Evolutionary conservation across 805 yeast species (phyloP).

Genomic region (Teunomyces tritomae): DNA sequence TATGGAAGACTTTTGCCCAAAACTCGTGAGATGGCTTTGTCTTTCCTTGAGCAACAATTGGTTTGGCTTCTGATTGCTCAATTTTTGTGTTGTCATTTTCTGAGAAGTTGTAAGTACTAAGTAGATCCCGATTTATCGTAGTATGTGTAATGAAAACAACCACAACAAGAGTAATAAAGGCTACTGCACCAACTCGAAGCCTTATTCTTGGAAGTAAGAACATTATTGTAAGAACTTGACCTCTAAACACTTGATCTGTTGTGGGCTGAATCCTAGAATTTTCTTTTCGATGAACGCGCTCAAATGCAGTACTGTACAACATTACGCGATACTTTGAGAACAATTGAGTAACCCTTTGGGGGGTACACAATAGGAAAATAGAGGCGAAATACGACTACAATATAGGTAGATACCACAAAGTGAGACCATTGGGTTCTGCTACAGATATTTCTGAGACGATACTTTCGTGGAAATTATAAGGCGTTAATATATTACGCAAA

Average conservation of each 20-base stretch:
- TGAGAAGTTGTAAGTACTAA: not conserved
- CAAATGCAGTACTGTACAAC: no score
- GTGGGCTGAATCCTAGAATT: not conserved
- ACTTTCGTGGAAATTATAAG: no score
- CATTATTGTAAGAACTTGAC: not conserved
- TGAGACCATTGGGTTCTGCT: no score
- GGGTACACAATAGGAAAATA: no score
- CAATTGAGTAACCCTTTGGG: no score
- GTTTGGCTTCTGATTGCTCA: slow-evolving; percentile 1
- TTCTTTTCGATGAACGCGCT: not conserved
- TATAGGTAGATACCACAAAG: no score
- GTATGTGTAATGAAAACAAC: not conserved
- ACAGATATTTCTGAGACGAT: no score
- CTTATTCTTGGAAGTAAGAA: slow-evolving; percentile 1
- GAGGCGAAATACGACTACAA: no score
- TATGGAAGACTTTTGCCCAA: slow-evolving; percentile 26
- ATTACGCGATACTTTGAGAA: no score
- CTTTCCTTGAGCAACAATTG: slow-evolving; percentile 9
- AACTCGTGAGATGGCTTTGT: slow-evolving; percentile 19
- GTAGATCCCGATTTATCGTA: not conserved
- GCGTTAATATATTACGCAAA: no score
- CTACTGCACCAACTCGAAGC: not conserved
- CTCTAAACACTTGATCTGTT: not conserved
- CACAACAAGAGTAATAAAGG: not conserved
- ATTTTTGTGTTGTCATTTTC: not conserved